Evolutionary conservation across 2,329 filamentous ascomycete genomes (phyloP).

Genomic region (Alternaria dauci): DNA sequence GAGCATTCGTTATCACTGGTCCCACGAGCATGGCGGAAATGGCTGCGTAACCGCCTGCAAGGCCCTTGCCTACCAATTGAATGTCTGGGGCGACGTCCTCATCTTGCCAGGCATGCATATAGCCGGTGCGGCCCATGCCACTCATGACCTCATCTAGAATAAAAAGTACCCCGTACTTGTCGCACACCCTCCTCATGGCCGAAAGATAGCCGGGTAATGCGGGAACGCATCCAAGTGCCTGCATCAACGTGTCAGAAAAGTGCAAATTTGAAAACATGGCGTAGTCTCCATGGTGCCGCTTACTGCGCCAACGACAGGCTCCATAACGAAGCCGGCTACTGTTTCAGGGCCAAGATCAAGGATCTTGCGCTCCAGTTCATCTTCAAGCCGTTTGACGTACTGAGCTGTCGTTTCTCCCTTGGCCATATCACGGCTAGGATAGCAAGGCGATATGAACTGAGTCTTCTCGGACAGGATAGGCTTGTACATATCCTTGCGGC

Average conservation of each 20-base stretch:
- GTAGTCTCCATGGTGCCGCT: constrained; percentile 36
- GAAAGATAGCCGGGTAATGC: constrained; percentile 73
- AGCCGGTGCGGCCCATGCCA: constrained; percentile 67
- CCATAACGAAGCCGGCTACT: constrained; percentile 76
- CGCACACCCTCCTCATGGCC: constrained; percentile 73
- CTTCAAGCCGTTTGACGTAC: constrained; percentile 68
- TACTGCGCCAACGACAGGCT: constrained; percentile 76
- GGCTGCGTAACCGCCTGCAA: constrained; percentile 70
- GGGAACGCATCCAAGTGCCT: constrained; percentile 74
- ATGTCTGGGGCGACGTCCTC: constrained; percentile 69
- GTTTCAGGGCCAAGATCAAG: constrained; percentile 67
- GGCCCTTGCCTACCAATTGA: constrained; percentile 71
- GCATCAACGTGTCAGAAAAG: constrained; percentile 2
- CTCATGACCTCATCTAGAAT: constrained; percentile 83
- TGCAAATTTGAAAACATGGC: not conserved
- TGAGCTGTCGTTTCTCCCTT: constrained; percentile 63
- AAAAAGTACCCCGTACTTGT: constrained; percentile 75
- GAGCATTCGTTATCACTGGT: constrained; percentile 59
- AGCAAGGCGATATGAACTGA: constrained; percentile 71
- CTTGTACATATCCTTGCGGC: constrained; percentile 68
- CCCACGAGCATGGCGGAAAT: constrained; percentile 68
- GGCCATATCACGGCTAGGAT: constrained; percentile 67
- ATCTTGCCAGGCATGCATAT: constrained; percentile 69
- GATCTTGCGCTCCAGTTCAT: constrained; percentile 74
- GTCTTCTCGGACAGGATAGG: constrained; percentile 65